Evolutionary conservation across 176 grass and related monocot genomes (phyloP).

Genomic region (Cenchrus fungigraminus): DNA sequence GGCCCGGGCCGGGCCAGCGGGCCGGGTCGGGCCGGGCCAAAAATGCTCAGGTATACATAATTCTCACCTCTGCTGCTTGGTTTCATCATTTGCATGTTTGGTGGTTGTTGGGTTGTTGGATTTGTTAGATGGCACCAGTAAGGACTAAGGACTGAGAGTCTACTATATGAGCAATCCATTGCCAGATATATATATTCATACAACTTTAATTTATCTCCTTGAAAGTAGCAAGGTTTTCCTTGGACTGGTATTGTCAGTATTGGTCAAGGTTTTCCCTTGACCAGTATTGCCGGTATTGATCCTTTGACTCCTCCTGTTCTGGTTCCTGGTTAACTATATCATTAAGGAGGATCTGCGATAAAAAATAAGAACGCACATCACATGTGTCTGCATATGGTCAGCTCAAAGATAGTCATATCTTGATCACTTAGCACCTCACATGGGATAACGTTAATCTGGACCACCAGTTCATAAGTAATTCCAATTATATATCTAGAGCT

Average conservation of each 20-base stretch:
- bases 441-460: neutral
- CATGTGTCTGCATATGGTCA: neutral
- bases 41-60: too few relatives aligned
- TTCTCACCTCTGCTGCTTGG: neutral
- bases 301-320: neutral
- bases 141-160: neutral
- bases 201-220: neutral
- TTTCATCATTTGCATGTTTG: too few relatives aligned
- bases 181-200: neutral
- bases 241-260: neutral
- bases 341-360: neutral
- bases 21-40: too few relatives aligned
- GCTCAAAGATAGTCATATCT: neutral
- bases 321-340: neutral
- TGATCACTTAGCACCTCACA: neutral
- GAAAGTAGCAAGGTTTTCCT: neutral
- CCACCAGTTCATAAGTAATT: neutral
- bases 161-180: neutral
- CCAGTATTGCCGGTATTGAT: neutral
- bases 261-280: too few relatives aligned
- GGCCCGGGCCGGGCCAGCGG: too few relatives aligned
- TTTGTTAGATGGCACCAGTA: neutral
- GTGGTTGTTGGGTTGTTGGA: neutral
- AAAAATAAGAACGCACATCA: neutral
- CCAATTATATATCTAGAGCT: neutral